Evolutionary conservation across 345 rosid genomes (phyloP).

Genomic region (Chamaenerion angustifolium): DNA sequence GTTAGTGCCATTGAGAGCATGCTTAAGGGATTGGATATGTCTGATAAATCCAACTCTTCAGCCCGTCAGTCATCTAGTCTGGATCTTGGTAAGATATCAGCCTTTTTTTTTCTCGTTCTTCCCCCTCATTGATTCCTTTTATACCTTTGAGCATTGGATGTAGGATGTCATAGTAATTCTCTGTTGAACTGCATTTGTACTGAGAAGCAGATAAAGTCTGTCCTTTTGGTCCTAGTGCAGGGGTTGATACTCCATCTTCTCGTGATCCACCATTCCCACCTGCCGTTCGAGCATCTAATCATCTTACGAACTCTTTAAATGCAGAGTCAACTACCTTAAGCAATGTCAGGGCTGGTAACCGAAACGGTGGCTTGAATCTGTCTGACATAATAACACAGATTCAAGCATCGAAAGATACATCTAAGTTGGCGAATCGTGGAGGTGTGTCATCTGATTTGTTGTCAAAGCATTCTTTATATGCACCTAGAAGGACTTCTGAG

Average conservation of each 20-base stretch:
- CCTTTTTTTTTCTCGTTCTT: conserved; percentile 5
- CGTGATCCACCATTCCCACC: conserved; percentile 90
- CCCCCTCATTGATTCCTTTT: background rate
- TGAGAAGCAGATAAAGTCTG: conserved; percentile 38
- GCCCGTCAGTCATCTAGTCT: conserved; percentile 74
- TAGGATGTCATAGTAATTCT: conserved; percentile 7
- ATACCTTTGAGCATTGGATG: background rate
- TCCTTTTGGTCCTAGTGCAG: conserved; percentile 79
- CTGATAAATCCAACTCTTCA: conserved; percentile 72
- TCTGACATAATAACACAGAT: conserved; percentile 82
- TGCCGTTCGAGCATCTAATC: conserved; percentile 56
- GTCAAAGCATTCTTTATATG: conserved; percentile 46
- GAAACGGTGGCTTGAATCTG: conserved; percentile 73
- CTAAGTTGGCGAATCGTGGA: conserved; percentile 48
- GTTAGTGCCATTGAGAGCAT: conserved; percentile 98
- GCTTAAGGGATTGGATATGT: conserved; percentile 88
- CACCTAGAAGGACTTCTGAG: conserved; percentile 57
- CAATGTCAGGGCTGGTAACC: conserved; percentile 41
- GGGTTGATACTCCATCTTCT: conserved; percentile 99
- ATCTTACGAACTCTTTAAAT: conserved; percentile 29
- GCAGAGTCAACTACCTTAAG: conserved; percentile 42
- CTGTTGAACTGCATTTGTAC: conserved; percentile 7
- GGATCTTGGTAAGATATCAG: conserved; percentile 84
- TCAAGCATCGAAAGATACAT: conserved; percentile 90
- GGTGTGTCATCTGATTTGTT: conserved; percentile 44